Percentiles rank a stretch among this genome's conserved stretches.
phyloP scores from a whole-genome alignment of 192 early-diverging fungal species.

The Funneliformis mosseae region DNA sequence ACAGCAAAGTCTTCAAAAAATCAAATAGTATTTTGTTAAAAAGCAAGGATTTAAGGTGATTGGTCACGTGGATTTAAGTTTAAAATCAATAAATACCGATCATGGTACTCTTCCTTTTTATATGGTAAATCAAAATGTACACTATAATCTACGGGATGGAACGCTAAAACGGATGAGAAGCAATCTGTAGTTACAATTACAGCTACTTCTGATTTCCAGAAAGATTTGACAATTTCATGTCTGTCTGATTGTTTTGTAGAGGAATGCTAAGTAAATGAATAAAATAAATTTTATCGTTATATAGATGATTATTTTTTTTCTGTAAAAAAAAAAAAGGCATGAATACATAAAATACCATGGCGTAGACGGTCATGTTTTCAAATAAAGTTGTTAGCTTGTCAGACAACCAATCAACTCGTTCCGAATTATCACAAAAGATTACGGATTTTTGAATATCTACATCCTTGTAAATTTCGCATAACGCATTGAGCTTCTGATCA shows the following conservation, averaged over 20 bases:
- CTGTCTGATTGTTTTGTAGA: conserved; percentile 7
- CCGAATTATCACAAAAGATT: conserved; percentile 26
- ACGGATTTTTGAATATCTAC: conserved; percentile 5
- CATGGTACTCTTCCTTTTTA: conserved; percentile 28
- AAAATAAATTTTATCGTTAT: too few species aligned
- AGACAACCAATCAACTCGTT: conserved; percentile 19
- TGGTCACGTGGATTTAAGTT: neutral
- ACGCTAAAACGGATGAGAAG: neutral
- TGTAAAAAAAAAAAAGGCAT: too few species aligned
- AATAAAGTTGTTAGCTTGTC: conserved; percentile 12
- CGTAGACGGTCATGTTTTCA: neutral
- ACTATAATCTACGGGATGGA: conserved; percentile 15
- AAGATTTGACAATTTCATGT: conserved; percentile 20
- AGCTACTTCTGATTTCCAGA: neutral
- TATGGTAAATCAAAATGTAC: conserved; percentile 31
- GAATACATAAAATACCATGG: too few species aligned
- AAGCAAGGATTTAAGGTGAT: neutral
- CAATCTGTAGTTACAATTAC: conserved; percentile 1
- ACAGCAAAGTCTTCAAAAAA: conserved; percentile 18
- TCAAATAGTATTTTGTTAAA: neutral
- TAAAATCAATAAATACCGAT: conserved; percentile 6
- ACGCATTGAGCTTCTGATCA: conserved; percentile 15
- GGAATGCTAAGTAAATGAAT: conserved; percentile 1
- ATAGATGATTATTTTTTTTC: too few species aligned
- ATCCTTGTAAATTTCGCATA: conserved; percentile 18